Conservation (phyloP, 2,329 filamentous ascomycete species). For the Beauveria sp. region DNA sequence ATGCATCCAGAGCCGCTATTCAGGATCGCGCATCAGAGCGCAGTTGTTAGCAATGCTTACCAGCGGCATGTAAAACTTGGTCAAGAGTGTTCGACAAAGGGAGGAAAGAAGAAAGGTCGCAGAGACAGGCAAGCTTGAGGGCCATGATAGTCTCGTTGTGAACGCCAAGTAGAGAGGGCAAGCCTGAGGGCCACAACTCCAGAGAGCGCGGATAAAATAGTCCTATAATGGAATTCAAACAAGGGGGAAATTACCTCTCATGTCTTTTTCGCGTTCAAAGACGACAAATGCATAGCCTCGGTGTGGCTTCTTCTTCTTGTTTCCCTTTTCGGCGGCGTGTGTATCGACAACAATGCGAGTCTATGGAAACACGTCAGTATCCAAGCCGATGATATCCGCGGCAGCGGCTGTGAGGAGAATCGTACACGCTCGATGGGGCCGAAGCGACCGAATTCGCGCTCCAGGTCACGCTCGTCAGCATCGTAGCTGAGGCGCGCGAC, state of each 20-base stretch:
- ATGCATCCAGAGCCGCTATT: constrained; percentile 80
- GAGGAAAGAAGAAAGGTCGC: constrained; percentile 20
- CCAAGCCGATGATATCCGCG: too few relatives aligned
- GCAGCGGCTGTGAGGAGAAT: neutral
- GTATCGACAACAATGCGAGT: constrained; percentile 82
- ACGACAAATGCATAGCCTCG: constrained; percentile 94
- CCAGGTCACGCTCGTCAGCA: constrained; percentile 79
- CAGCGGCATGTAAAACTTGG: constrained; percentile 25
- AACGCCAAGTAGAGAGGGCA: constrained; percentile 27
- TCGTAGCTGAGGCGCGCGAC: constrained; percentile 87
- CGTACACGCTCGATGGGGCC: constrained; percentile 87
- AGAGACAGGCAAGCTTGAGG: constrained; percentile 52
- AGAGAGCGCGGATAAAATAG: constrained; percentile 21
- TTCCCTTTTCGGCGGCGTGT: constrained; percentile 58
- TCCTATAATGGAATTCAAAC: constrained; percentile 26
- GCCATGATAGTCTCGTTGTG: constrained; percentile 42
- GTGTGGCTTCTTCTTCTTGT: constrained; percentile 74
- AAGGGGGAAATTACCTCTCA: constrained; percentile 75
- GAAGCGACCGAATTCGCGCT: constrained; percentile 88
- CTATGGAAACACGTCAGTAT: constrained; percentile 32
- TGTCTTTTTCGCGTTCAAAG: constrained; percentile 94
- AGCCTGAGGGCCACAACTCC: constrained; percentile 37
- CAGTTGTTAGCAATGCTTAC: constrained; percentile 64
- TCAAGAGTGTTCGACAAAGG: constrained; percentile 10
- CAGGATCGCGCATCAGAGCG: constrained; percentile 47